These are phyloP conservation scores for Thalassiosira profunda DNA, from an alignment of 108 stramenopile species.

Conservation along the genomic window DNA sequence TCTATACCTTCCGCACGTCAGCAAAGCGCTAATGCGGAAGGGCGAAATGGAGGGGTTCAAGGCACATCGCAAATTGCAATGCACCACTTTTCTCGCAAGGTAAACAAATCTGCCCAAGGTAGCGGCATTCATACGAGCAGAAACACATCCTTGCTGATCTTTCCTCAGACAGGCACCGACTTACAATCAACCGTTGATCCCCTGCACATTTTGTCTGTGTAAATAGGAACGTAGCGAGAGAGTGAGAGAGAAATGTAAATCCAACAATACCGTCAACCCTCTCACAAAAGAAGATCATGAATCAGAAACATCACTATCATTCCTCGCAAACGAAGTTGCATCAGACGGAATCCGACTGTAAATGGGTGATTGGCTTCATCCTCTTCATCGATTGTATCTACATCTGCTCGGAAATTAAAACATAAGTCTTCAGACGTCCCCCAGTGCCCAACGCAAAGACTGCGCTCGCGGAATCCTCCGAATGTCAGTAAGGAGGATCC, in stretches of 20 bases:
- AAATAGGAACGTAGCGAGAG: too few relatives aligned
- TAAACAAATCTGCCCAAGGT: conserved; percentile 48
- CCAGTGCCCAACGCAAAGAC: conserved; percentile 44
- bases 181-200: too few relatives aligned
- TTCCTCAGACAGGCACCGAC: too few relatives aligned
- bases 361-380: conserved; percentile 37
- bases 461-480: neutral
- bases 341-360: conserved; percentile 55
- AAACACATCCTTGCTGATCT: conserved; percentile 55
- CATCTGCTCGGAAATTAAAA: conserved; percentile 56
- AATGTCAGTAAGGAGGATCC: conserved; percentile 1
- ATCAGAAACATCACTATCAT: conserved; percentile 54
- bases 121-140: conserved; percentile 36
- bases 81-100: conserved; percentile 32
- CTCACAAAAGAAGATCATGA: too few relatives aligned
- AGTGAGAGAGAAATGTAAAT: too few relatives aligned
- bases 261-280: too few relatives aligned
- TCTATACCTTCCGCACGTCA: conserved; percentile 49
- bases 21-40: conserved; percentile 28
- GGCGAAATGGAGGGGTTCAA: conserved; percentile 37
- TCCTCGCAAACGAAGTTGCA: conserved; percentile 23
- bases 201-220: neutral
- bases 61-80: conserved; percentile 10
- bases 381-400: conserved; percentile 24
- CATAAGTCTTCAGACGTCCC: conserved; percentile 52